A percentile compares a stretch with the other conserved stretches of the same genome.
phyloP scores from a whole-genome alignment of 345 rosid species.

The Pseudoturritis turrita region DNA sequence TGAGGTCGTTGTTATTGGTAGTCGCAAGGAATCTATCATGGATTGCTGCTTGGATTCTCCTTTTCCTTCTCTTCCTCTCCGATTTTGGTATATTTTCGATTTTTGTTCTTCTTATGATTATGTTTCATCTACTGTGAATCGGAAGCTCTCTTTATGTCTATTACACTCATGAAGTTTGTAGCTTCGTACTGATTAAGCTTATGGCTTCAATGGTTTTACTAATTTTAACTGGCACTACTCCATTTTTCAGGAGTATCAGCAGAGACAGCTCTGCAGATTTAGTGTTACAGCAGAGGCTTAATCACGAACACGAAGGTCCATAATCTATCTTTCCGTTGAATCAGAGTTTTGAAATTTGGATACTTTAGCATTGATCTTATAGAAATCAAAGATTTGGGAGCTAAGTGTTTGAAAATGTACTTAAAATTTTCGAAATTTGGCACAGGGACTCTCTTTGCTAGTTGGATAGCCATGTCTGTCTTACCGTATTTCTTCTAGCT shows the following conservation, averaged over 20 bases:
- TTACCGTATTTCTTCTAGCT: neutral
- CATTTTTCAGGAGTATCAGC: constrained; percentile 52
- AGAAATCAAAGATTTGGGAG: neutral
- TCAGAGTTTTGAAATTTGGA: neutral
- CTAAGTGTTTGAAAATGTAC: neutral
- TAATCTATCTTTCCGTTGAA: neutral
- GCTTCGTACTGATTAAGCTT: neutral
- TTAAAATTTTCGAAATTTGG: neutral
- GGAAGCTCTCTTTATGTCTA: neutral
- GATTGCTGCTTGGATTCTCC: constrained; percentile 76
- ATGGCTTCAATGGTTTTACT: neutral
- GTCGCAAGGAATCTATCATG: constrained; percentile 69
- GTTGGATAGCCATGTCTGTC: neutral
- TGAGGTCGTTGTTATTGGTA: constrained; percentile 75
- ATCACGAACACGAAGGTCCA: constrained; percentile 49
- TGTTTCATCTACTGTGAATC: neutral
- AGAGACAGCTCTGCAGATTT: constrained; percentile 43
- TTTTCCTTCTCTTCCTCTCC: constrained; percentile 50
- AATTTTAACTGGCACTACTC: neutral
- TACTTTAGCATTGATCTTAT: neutral
- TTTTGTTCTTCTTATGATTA: neutral
- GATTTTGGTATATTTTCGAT: constrained; percentile 57
- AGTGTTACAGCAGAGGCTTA: constrained; percentile 54
- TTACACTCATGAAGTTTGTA: neutral
- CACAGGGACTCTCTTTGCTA: neutral